Evolutionary conservation across 2,329 filamentous ascomycete species (phyloP), one percentile per base, ranked within the genome.

Genomic region (Ascochyta viciae-villosae): DNA sequence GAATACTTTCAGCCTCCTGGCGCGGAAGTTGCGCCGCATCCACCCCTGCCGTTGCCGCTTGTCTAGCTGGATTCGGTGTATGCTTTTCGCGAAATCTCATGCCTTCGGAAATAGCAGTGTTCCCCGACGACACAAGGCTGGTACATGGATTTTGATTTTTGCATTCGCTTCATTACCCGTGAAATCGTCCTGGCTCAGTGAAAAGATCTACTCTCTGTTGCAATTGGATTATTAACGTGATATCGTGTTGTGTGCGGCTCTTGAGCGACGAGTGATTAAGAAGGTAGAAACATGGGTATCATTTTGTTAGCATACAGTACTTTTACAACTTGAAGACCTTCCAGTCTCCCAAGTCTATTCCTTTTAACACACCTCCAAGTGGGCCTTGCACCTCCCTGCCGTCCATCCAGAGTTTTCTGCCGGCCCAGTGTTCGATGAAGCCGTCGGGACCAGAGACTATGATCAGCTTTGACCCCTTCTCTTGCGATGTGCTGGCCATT

Each of bases 401-500:
- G 26, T 83, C 83, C 10, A 82, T 79, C 90, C 91, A 96, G 3
- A 85, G 77, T 77, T 96, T 96, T 9, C 87, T 81, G 1, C 95
- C 94, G 2, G 92, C 91, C 77, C 90, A 91, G 61, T 89, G 84
- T 39, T 85, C 83, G 35, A 98, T 83, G 76, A 98, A 98, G 0
- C 95, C 94, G 50, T 96, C 91, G 0, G 95, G 94, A 0, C 95
- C 95, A 0, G 92, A 96, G 1, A 98, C 85, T 52, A 96, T 81
- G n/a, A 97, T 80, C 19, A 96, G 73, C 57, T 87, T 87, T 60
- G 83, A 85, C 1, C 84, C 82, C 1, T 76, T 67, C 10, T 67
- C 65, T 31, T 65, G 50, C 34, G 57, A 52, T 23, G 54, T 49
- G 24, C 62, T 56, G n/a, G 53, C 48, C 35, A 72, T 57, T 31